Evolutionary conservation across 352 stramenopile genomes (phyloP).

Genomic region (Globisporangium iwayamae): DNA sequence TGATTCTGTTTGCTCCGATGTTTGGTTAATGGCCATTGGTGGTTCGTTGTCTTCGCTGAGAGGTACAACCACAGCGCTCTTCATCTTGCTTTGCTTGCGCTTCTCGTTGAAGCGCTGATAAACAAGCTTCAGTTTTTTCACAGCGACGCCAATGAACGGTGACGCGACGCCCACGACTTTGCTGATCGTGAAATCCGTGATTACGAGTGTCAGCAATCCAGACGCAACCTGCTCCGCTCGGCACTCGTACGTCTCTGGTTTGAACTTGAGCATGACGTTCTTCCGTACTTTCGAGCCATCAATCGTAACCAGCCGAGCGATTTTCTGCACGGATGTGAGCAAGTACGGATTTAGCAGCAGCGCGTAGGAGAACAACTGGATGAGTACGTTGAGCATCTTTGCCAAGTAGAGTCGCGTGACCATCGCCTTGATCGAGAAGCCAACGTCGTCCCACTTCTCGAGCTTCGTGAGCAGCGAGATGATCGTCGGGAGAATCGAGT

Average conservation of each 20-base stretch:
- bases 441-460: constrained; percentile 76
- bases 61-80: constrained; percentile 24
- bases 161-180: constrained; percentile 48
- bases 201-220: constrained; percentile 58
- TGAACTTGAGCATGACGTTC: constrained; percentile 72
- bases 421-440: constrained; percentile 82
- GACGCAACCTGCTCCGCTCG: constrained; percentile 61
- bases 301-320: constrained; percentile 35
- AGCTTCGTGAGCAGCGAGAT: constrained; percentile 62
- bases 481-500: constrained; percentile 57
- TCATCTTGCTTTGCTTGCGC: constrained; percentile 16
- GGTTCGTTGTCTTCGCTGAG: neutral
- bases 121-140: constrained; percentile 19
- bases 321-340: constrained; percentile 34
- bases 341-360: constrained; percentile 67
- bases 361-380: constrained; percentile 74
- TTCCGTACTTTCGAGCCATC: constrained; percentile 37
- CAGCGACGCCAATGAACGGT: constrained; percentile 20
- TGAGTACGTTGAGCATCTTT: constrained; percentile 82
- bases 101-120: constrained; percentile 20
- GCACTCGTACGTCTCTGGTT: constrained; percentile 42
- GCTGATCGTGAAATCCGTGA: constrained; percentile 72
- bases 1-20: neutral
- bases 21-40: neutral
- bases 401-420: constrained; percentile 75